A percentile compares a stretch with the other conserved stretches of the same genome.
Conservation (phyloP, 768 basidiomycete genomes). For the Mycena chlorophos region DNA sequence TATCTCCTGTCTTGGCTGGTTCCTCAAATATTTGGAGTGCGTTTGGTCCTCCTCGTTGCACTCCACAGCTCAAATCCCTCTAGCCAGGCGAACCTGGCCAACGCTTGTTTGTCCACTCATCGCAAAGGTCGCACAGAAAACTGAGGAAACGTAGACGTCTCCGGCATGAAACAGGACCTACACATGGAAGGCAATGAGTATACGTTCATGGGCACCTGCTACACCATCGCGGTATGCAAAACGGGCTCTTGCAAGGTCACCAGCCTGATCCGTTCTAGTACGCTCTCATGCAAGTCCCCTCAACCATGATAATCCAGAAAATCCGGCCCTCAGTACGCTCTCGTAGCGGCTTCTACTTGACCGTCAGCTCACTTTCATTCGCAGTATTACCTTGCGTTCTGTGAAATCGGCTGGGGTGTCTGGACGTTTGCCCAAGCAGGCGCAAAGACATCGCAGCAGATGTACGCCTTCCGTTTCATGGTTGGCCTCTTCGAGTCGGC, state of each 20-base stretch:
- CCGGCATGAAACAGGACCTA: conserved; percentile 28
- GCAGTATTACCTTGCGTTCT: conserved; percentile 22
- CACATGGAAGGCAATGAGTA: conserved; percentile 27
- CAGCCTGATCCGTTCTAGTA: conserved; percentile 4
- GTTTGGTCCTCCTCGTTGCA: not conserved
- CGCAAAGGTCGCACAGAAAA: not conserved
- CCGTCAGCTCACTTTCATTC: not conserved
- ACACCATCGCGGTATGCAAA: conserved; percentile 25
- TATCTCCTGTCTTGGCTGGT: conserved; percentile 28
- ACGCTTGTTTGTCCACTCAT: conserved; percentile 21
- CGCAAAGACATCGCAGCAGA: conserved; percentile 25
- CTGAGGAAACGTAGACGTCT: conserved; percentile 8
- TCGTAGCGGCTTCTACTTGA: not conserved
- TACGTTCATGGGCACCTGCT: conserved; percentile 30
- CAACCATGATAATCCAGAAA: conserved; percentile 26
- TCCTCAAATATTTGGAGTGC: conserved; percentile 28
- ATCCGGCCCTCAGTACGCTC: conserved; percentile 24
- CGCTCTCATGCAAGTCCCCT: conserved; percentile 24
- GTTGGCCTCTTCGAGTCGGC: conserved; percentile 27
- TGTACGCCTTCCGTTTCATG: conserved; percentile 28
- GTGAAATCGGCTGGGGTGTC: conserved; percentile 28
- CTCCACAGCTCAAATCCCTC: not conserved
- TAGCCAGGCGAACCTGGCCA: conserved; percentile 25
- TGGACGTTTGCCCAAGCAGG: conserved; percentile 30
- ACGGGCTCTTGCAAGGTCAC: not conserved